Evolutionary conservation across 2,329 filamentous ascomycete species (phyloP).

Genomic region (Neoarthrinium moseri): DNA sequence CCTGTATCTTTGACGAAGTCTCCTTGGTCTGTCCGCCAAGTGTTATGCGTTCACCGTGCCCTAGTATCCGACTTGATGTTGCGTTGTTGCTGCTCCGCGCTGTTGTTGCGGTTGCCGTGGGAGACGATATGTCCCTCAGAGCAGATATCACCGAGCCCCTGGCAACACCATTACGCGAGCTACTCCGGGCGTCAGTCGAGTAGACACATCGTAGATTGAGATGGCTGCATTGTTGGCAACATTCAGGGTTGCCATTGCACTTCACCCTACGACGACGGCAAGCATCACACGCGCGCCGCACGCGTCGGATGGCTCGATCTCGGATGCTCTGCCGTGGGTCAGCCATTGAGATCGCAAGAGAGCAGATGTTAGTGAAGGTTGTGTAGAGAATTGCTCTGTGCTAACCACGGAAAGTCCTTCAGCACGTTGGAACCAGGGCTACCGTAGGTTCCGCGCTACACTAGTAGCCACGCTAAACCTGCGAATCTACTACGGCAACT

Average conservation of each 20-base stretch:
- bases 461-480: too few relatives aligned
- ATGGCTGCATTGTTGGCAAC: conserved; percentile 3
- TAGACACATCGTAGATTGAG: conserved; percentile 1
- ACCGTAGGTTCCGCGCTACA: too few relatives aligned
- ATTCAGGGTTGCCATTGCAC: conserved; percentile 1
- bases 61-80: too few relatives aligned
- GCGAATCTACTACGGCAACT: too few relatives aligned
- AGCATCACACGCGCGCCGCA: background rate
- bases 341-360: too few relatives aligned
- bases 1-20: background rate
- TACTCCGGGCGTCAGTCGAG: background rate
- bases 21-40: too few relatives aligned
- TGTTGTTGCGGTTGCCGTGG: background rate
- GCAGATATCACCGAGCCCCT: background rate
- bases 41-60: too few relatives aligned
- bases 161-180: conserved; percentile 1
- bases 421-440: too few relatives aligned
- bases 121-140: background rate
- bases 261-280: conserved; percentile 1
- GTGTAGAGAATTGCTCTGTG: background rate
- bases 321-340: background rate
- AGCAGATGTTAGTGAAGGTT: too few relatives aligned
- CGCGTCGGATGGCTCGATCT: background rate
- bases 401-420: too few relatives aligned
- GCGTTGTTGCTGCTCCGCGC: too few relatives aligned